Conservation (phyloP, 257 asterid species). For the Catharanthus roseus region DNA sequence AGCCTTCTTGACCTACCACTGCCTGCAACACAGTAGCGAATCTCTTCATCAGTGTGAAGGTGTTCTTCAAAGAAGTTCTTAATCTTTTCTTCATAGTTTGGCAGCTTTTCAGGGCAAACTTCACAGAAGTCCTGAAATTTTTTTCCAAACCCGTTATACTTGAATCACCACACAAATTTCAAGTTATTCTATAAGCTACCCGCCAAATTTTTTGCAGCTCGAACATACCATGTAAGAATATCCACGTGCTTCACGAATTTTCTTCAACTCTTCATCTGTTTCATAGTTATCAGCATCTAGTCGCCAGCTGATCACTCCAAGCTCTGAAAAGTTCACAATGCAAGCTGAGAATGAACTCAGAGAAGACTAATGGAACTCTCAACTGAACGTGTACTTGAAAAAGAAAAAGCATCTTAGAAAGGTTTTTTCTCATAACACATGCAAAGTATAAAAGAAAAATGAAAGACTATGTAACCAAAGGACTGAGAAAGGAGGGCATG, state of each 20-base stretch:
- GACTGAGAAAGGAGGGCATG: background rate
- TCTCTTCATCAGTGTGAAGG: constrained; percentile 95
- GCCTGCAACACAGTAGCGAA: constrained; percentile 90
- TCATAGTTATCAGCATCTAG: constrained; percentile 87
- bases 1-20: constrained; percentile 46
- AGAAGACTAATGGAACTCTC: background rate
- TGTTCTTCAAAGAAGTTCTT: constrained; percentile 81
- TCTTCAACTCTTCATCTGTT: constrained; percentile 80
- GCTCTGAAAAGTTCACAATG: constrained; percentile 41
- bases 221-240: constrained; percentile 68
- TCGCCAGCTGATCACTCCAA: constrained; percentile 94
- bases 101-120: constrained; percentile 83
- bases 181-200: background rate
- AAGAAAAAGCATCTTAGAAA: background rate
- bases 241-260: constrained; percentile 82
- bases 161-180: background rate
- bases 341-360: background rate
- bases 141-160: background rate
- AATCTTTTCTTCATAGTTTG: constrained; percentile 81
- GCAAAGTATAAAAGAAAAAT: background rate
- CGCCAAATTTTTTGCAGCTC: background rate
- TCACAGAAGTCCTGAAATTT: constrained; percentile 70
- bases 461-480: background rate
- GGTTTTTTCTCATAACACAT: background rate
- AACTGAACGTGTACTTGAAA: background rate